Evolutionary conservation across 441 rosid species (phyloP).

Genomic region (Adansonia rubrostipa): DNA sequence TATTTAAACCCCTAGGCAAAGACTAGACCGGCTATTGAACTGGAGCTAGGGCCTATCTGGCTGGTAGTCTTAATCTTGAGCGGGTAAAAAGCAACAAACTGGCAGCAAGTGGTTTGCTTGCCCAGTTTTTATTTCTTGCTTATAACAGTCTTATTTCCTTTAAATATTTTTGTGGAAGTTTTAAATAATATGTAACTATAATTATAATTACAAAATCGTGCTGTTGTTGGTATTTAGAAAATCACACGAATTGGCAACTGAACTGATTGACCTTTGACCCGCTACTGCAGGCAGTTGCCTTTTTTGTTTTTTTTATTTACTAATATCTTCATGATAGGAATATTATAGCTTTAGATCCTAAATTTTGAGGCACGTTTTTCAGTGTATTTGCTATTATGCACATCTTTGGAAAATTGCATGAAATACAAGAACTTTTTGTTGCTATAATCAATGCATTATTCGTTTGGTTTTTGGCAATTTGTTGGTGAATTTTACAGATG

Average conservation of each 20-base stretch:
- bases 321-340: too few species aligned
- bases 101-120: neutral
- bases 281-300: neutral
- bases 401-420: neutral
- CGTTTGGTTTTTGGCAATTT: neutral
- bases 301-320: neutral
- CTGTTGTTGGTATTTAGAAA: neutral
- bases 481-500: constrained; percentile 2
- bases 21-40: neutral
- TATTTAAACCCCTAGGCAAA: too few species aligned
- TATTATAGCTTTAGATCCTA: too few species aligned
- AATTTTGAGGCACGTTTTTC: neutral
- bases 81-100: neutral
- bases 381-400: neutral
- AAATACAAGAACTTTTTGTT: neutral
- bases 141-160: neutral
- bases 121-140: constrained; percentile 4
- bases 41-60: neutral
- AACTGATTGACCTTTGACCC: neutral
- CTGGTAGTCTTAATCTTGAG: neutral
- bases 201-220: neutral
- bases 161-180: neutral
- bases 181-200: neutral
- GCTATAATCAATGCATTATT: constrained; percentile 8
- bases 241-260: neutral